Conservation (phyloP, 148 eudicot genomes). For the Rhododendron molle region DNA sequence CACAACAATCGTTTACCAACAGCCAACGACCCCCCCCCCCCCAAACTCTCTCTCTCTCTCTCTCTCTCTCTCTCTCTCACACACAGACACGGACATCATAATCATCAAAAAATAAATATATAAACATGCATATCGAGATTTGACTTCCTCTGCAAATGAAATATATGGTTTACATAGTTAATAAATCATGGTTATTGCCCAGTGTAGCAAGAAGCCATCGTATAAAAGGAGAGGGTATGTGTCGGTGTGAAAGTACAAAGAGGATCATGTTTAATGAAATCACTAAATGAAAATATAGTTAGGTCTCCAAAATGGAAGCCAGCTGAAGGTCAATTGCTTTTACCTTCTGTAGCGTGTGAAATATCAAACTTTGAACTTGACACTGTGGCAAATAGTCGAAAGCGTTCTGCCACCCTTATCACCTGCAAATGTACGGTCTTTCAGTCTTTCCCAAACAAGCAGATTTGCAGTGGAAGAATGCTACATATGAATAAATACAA, state of each 20-base stretch:
- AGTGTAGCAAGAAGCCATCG: not conserved
- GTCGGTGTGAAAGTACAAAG: not conserved
- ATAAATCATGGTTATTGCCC: not conserved
- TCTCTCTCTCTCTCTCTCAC: not conserved
- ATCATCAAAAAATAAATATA: not conserved
- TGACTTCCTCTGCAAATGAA: not conserved
- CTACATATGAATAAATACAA: not conserved
- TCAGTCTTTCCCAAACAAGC: not conserved
- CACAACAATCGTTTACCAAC: not conserved
- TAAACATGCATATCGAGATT: not conserved
- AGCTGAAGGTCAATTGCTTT: not conserved
- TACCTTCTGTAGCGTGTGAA: constrained; percentile 47
- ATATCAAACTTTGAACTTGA: constrained; percentile 62
- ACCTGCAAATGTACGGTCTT: constrained; percentile 43
- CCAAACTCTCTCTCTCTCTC: too few relatives aligned
- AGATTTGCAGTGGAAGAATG: not conserved
- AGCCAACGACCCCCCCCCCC: too few relatives aligned
- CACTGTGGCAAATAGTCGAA: constrained; percentile 81
- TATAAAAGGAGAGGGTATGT: not conserved
- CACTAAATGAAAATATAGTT: not conserved
- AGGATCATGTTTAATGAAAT: not conserved
- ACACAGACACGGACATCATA: not conserved
- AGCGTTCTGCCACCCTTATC: constrained; percentile 63
- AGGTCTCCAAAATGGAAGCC: not conserved
- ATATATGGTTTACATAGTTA: not conserved